These are phyloP conservation scores for Plicaturopsis crispa DNA, from an alignment of 768 basidiomycete species.

Conservation along the genomic window DNA sequence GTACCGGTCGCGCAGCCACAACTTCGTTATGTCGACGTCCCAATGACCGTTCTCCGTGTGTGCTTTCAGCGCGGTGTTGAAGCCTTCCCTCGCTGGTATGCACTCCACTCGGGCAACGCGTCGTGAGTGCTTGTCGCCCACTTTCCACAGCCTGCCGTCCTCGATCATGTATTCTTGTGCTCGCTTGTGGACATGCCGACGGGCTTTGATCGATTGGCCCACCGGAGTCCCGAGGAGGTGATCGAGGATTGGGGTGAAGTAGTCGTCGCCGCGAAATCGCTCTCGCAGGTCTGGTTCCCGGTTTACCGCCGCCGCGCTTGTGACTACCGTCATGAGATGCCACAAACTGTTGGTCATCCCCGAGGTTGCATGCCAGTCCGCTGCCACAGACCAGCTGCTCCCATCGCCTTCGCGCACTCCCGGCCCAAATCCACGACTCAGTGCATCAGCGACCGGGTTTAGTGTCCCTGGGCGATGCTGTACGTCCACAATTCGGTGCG, in stretches of 20 bases:
- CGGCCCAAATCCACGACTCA: conserved; percentile 14
- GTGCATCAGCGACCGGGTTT: conserved; percentile 16
- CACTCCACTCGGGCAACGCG: conserved; percentile 1
- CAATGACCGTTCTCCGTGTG: conserved; percentile 17
- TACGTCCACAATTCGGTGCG: conserved; percentile 13
- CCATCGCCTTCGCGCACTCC: conserved; percentile 7
- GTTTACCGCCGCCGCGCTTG: too few species aligned
- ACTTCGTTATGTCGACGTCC: conserved; percentile 25
- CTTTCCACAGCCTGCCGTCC: conserved; percentile 8
- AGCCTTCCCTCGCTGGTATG: conserved; percentile 5
- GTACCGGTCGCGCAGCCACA: conserved; percentile 19
- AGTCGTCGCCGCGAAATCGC: conserved; percentile 9
- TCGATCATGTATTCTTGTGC: conserved; percentile 4
- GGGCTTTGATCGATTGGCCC: background rate
- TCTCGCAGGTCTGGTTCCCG: conserved; percentile 3
- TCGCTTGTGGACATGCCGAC: background rate
- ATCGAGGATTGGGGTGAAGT: conserved; percentile 8
- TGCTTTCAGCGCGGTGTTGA: conserved; percentile 1
- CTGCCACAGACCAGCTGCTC: conserved; percentile 14
- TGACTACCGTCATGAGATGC: background rate
- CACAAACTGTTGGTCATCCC: conserved; percentile 10
- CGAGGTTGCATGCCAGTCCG: conserved; percentile 17
- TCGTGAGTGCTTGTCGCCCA: conserved; percentile 1
- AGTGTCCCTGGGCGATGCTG: conserved; percentile 13
- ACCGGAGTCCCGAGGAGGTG: conserved; percentile 1